These are phyloP conservation scores for Pseudogymnoascus sp. DNA, from an alignment of 2,329 filamentous ascomycete species.

Conservation along the genomic window DNA sequence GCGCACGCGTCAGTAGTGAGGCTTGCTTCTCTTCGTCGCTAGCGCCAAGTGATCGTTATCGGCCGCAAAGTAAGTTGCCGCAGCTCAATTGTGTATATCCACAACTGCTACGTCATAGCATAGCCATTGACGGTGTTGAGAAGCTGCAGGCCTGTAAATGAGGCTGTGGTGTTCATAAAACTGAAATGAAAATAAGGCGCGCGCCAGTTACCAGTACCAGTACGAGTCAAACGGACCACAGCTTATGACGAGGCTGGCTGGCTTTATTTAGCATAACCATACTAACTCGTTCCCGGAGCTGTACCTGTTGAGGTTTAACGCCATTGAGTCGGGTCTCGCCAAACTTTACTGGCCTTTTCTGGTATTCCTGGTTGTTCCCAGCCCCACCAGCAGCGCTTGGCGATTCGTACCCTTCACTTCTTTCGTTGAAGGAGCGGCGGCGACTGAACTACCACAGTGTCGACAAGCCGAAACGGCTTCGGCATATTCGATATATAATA, in stretches of 20 bases:
- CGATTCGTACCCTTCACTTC: constrained; percentile 3
- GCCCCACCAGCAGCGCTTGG: constrained; percentile 5
- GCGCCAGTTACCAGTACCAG: background rate
- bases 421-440: constrained; percentile 2
- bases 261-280: constrained; percentile 2
- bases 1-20: background rate
- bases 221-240: background rate
- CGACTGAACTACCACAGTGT: background rate
- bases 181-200: background rate
- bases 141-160: background rate
- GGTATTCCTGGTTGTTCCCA: constrained; percentile 1
- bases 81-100: background rate
- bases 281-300: background rate
- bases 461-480: constrained; percentile 2
- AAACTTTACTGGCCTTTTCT: background rate
- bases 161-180: constrained; percentile 3
- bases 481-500: constrained; percentile 2
- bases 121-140: background rate
- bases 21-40: background rate
- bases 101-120: constrained; percentile 1
- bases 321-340: background rate
- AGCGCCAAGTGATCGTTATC: constrained; percentile 1
- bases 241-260: constrained; percentile 1
- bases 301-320: constrained; percentile 6
- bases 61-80: background rate